phyloP scores from a whole-genome alignment of 805 yeast genomes.

The Pichia exigua region DNA sequence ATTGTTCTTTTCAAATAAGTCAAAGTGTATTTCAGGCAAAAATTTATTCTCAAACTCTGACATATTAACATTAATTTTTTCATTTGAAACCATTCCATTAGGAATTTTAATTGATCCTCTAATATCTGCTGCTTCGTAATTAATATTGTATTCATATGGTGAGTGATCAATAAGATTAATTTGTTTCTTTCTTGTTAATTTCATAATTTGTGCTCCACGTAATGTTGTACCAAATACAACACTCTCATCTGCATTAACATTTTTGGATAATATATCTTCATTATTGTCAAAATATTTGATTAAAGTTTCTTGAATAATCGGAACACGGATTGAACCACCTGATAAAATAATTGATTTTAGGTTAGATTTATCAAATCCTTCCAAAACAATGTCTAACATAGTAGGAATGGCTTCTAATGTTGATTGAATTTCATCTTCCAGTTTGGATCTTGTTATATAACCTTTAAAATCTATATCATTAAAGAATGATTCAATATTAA shows the following conservation, averaged over 20 bases:
- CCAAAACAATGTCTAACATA: slow-evolving; percentile 51
- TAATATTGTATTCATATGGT: slow-evolving; percentile 3
- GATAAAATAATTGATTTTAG: slow-evolving; percentile 59
- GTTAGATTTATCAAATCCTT: slow-evolving; percentile 18
- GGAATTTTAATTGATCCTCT: neutral
- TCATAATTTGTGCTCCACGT: slow-evolving; percentile 69
- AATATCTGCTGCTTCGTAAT: neutral
- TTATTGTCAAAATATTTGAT: slow-evolving; percentile 47
- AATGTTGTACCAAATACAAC: slow-evolving; percentile 86
- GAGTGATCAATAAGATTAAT: slow-evolving; percentile 25
- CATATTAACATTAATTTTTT: slow-evolving; percentile 4
- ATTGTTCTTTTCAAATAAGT: slow-evolving; percentile 25
- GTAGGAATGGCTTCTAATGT: slow-evolving; percentile 37
- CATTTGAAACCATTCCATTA: slow-evolving; percentile 2
- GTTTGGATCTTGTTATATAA: slow-evolving; percentile 66
- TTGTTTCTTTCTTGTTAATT: slow-evolving; percentile 56
- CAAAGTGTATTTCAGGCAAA: slow-evolving; percentile 26
- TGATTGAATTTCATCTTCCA: slow-evolving; percentile 51
- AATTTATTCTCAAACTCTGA: slow-evolving; percentile 2
- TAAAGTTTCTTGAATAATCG: slow-evolving; percentile 67
- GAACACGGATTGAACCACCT: slow-evolving; percentile 91
- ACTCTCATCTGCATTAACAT: slow-evolving; percentile 93
- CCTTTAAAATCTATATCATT: slow-evolving; percentile 70
- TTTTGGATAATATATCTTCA: slow-evolving; percentile 47
- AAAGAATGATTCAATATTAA: slow-evolving; percentile 66